Percentiles rank a stretch among this genome's conserved stretches.
Evolutionary conservation across 2,329 filamentous ascomycete species (phyloP).

Genomic region (Emergomyces africanus): DNA sequence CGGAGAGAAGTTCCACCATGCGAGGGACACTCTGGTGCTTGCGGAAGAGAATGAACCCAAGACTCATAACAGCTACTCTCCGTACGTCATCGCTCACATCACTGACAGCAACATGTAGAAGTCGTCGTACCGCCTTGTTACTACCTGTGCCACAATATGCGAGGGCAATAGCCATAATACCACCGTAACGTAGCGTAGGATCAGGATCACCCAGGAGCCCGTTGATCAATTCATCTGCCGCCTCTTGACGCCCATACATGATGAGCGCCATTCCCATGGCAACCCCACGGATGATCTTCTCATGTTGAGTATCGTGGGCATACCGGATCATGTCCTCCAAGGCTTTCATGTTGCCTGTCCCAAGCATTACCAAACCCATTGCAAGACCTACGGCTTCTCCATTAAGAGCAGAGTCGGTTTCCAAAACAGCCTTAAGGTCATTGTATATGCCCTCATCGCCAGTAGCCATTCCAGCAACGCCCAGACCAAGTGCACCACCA

Average conservation of each 20-base stretch:
- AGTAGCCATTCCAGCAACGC: constrained; percentile 95
- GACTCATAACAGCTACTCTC: constrained; percentile 88
- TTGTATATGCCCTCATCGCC: constrained; percentile 85
- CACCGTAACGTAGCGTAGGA: constrained; percentile 85
- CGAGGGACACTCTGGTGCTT: constrained; percentile 94
- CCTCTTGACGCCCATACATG: constrained; percentile 94
- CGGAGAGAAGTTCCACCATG: constrained; percentile 95
- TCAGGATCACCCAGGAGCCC: constrained; percentile 87
- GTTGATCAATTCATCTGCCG: constrained; percentile 87
- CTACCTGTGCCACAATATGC: constrained; percentile 95
- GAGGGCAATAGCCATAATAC: constrained; percentile 96
- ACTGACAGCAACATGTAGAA: constrained; percentile 91
- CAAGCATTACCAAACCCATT: constrained; percentile 97
- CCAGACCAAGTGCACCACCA: constrained; percentile 84
- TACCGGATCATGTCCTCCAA: constrained; percentile 97
- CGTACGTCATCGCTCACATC: constrained; percentile 97
- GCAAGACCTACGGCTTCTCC: constrained; percentile 90
- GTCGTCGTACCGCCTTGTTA: constrained; percentile 95
- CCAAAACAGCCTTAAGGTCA: constrained; percentile 76
- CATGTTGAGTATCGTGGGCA: constrained; percentile 93
- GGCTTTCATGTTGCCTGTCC: constrained; percentile 88
- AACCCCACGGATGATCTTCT: constrained; percentile 94
- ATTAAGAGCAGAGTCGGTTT: constrained; percentile 88
- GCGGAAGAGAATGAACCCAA: constrained; percentile 96
- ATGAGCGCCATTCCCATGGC: constrained; percentile 96